These are phyloP conservation scores for Colletotrichum acutatum DNA, from an alignment of 2,329 filamentous ascomycete species.

Conservation along the genomic window DNA sequence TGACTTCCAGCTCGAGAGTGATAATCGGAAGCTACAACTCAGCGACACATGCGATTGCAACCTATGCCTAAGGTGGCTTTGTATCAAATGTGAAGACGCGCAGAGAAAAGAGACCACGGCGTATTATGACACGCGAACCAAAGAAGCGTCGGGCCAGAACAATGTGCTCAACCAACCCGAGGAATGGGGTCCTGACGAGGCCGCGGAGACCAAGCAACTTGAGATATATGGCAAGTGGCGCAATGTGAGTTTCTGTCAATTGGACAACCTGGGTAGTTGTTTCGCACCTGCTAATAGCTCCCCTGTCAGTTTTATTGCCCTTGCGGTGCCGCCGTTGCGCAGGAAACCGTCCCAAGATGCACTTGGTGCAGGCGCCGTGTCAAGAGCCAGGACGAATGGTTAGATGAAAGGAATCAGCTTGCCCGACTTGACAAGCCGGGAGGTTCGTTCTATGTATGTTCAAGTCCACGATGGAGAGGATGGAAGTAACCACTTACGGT, in stretches of 20 bases:
- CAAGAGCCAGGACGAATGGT: constrained; percentile 27
- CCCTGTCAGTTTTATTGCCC: constrained; percentile 27
- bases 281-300: not conserved
- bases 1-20: constrained; percentile 10
- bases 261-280: not conserved
- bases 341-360: constrained; percentile 19
- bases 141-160: not conserved
- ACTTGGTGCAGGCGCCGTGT: constrained; percentile 34
- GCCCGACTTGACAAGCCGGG: not conserved
- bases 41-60: constrained; percentile 33
- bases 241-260: not conserved
- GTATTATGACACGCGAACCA: constrained; percentile 15
- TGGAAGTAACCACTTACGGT: not conserved
- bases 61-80: constrained; percentile 29
- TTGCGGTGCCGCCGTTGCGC: constrained; percentile 18
- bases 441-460: not conserved
- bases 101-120: not conserved
- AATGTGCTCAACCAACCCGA: not conserved
- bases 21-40: constrained; percentile 10
- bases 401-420: not conserved
- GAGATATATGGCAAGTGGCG: not conserved
- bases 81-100: not conserved
- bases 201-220: not conserved
- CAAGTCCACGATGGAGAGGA: not conserved
- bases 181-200: not conserved